Evolutionary conservation across 495 filamentous ascomycete species (phyloP), one percentile per base, ranked within the genome.

Genomic region (Xylaria intraflava): DNA sequence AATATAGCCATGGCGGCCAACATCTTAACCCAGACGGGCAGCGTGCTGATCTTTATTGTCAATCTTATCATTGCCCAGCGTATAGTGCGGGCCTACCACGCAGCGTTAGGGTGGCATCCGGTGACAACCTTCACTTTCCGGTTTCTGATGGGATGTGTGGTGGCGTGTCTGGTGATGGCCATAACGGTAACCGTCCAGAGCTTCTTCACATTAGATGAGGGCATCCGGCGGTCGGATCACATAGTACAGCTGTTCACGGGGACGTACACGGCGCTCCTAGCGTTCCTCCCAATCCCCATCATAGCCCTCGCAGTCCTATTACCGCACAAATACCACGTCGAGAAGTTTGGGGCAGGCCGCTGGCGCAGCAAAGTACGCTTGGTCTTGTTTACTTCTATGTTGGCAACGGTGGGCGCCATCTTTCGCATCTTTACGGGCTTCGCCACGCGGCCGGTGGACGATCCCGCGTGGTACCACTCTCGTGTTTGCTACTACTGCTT

Each of bases 21-120:
- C 50, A 78, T 95, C 60, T 83, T 95, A 56, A 82, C 92, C 23
- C 76, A 81, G 10, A 86, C 87, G 0, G 91, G 90, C 23, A 80
- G 90, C 17, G 60, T 95, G 22, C 60, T 95, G 6, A 69, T 95
- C n/a, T 94, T 86, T 67, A 68, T 95, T 51, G 67, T 88, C 63
- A 93, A 96, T 65, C 69, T 96, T 26, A 73, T 93, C 59, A 87
- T 89, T 63, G 72, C 85, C 0, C 88, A 92, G 64, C 82, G 91
- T 24, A 80, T 95, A 26, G 57, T 92, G 8, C 77, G 90, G 26
- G 86, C 84, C 2, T 78, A 78, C 11, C 86, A 92, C 51, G 90
- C 89, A 0, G 62, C 67, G 2, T 65, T 88, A 42, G 88, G 89
- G 27, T 89, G 86, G 86, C 74, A 80, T 44, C 74, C 64, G 6